Conservation (phyloP, 1,284 basidiomycete genomes). For the Anthracocystis setariae region DNA sequence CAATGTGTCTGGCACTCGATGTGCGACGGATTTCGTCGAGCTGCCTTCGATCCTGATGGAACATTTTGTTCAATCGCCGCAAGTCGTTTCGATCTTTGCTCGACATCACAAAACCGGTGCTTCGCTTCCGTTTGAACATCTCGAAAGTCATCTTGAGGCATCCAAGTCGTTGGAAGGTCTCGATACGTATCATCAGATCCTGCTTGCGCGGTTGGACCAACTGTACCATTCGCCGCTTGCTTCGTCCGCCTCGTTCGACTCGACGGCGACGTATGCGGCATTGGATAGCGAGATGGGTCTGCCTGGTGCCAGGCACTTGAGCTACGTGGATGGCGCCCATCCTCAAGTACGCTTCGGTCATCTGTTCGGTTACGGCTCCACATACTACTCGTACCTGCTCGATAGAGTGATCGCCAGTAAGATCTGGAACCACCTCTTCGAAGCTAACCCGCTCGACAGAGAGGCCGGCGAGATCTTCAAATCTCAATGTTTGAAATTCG, state of each 20-base stretch:
- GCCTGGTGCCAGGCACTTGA: conserved; percentile 21
- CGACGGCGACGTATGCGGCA: conserved; percentile 73
- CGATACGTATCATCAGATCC: conserved; percentile 90
- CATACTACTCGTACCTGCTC: conserved; percentile 96
- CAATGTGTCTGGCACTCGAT: conserved; percentile 97
- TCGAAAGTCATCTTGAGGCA: conserved; percentile 64
- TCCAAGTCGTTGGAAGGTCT: conserved; percentile 65
- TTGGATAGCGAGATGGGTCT: conserved; percentile 46
- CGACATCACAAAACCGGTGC: conserved; percentile 74
- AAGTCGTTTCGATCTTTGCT: conserved; percentile 82
- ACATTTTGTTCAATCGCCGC: conserved; percentile 85
- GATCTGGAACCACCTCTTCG: conserved; percentile 84
- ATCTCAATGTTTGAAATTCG: conserved; percentile 78
- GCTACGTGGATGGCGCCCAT: conserved; percentile 25
- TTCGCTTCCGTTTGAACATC: conserved; percentile 76
- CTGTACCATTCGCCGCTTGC: conserved; percentile 79
- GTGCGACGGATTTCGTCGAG: conserved; percentile 97
- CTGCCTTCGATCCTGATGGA: conserved; percentile 99
- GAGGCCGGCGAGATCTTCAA: conserved; percentile 80
- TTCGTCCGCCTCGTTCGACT: conserved; percentile 69
- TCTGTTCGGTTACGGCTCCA: conserved; percentile 93
- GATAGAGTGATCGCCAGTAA: conserved; percentile 93
- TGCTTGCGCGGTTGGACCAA: conserved; percentile 89
- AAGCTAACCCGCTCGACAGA: conserved; percentile 66
- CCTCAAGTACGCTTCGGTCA: conserved; percentile 95